phyloP scores from a whole-genome alignment of 2,329 filamentous ascomycete genomes.

The Cladosporium austrohemisphaericum region DNA sequence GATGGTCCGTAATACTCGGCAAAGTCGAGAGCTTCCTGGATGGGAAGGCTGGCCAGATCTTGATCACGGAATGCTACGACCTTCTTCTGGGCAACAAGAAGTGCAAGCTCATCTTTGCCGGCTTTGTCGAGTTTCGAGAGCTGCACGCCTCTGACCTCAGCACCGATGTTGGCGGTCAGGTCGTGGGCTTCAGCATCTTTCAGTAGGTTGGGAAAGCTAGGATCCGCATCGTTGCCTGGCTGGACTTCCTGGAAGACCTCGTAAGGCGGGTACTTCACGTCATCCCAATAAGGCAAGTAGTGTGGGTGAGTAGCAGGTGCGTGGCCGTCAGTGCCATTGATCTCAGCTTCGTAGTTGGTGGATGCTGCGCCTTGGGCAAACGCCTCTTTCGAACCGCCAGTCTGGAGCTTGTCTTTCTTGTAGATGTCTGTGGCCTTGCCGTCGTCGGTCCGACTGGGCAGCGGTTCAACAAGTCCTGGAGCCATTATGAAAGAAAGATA shows the following conservation, averaged over 20 bases:
- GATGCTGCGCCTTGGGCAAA: slow-evolving; percentile 40
- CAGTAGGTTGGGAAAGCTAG: slow-evolving; percentile 65
- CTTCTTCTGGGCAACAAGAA: slow-evolving; percentile 71
- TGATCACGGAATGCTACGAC: slow-evolving; percentile 75
- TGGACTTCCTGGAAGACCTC: slow-evolving; percentile 69
- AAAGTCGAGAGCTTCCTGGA: slow-evolving; percentile 64
- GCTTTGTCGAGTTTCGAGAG: slow-evolving; percentile 63
- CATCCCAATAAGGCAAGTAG: slow-evolving; percentile 46
- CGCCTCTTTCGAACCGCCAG: slow-evolving; percentile 39
- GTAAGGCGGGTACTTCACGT: slow-evolving; percentile 57
- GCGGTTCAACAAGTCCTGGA: slow-evolving; percentile 40
- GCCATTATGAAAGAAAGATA: slow-evolving; percentile 33
- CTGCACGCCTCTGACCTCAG: slow-evolving; percentile 68
- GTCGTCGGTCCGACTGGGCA: slow-evolving; percentile 23
- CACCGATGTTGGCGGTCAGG: slow-evolving; percentile 69
- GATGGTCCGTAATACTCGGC: slow-evolving; percentile 75
- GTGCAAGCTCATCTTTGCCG: slow-evolving; percentile 73
- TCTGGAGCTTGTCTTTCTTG: slow-evolving; percentile 26
- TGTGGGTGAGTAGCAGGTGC: slow-evolving; percentile 62
- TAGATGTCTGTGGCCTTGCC: slow-evolving; percentile 24
- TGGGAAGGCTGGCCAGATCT: slow-evolving; percentile 62
- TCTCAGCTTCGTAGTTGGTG: slow-evolving; percentile 49
- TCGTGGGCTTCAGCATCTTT: slow-evolving; percentile 49
- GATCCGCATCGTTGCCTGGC: slow-evolving; percentile 71
- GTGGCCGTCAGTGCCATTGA: slow-evolving; percentile 52